Evolutionary conservation across 2,329 filamentous ascomycete genomes (phyloP).

Genomic region (Apiospora rasikravindrae): DNA sequence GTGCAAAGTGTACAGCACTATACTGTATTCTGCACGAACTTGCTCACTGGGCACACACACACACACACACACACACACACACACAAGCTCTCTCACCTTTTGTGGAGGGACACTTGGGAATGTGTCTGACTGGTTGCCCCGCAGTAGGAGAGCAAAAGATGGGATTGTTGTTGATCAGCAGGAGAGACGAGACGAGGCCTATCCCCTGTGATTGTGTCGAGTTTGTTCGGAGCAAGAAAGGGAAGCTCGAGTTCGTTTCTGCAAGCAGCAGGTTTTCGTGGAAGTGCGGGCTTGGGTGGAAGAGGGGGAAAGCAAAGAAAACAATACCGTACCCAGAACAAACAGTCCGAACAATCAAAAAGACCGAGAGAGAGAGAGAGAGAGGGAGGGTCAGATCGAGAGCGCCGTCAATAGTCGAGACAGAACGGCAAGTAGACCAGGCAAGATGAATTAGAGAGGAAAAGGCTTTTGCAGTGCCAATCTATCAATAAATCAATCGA

Average conservation of each 20-base stretch:
- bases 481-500: constrained; percentile 14
- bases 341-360: constrained; percentile 5
- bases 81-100: not conserved
- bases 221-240: not conserved
- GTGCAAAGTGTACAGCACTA: not conserved
- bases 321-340: constrained; percentile 1
- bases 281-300: not conserved
- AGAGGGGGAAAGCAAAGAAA: constrained; percentile 15
- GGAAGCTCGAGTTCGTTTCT: constrained; percentile 8
- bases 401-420: not conserved
- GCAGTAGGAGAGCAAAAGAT: not conserved
- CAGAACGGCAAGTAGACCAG: constrained; percentile 1
- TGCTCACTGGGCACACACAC: not conserved
- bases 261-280: constrained; percentile 10
- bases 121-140: constrained; percentile 6
- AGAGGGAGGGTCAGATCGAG: constrained; percentile 2
- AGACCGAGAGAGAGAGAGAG: not conserved
- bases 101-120: not conserved
- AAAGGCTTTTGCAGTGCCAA: not conserved
- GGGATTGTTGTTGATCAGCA: constrained; percentile 8
- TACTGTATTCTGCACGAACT: not conserved
- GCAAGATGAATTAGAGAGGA: not conserved
- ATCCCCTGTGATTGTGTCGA: constrained; percentile 2
- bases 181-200: constrained; percentile 9
- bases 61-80: too few species aligned